Percentiles rank a stretch among this genome's conserved stretches.
Evolutionary conservation across 1,284 basidiomycete species (phyloP).

Genomic region (Ustilago hordei): DNA sequence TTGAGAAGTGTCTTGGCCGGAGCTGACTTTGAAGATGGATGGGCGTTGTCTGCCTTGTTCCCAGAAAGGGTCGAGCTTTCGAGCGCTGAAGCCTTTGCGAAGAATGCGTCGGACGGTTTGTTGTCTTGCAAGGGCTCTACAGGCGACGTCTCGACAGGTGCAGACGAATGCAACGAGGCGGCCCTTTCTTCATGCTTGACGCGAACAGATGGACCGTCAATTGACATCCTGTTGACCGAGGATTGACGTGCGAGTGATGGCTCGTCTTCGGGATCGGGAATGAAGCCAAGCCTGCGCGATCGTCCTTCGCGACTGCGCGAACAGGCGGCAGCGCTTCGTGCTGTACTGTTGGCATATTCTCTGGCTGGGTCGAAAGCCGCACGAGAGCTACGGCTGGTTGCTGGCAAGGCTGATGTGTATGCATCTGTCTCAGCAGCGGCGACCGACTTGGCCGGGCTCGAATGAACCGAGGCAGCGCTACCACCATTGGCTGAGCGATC

Average conservation of each 20-base stretch:
- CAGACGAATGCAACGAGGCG: slow-evolving; percentile 11
- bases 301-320: slow-evolving; percentile 21
- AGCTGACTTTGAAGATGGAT: slow-evolving; percentile 14
- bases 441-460: slow-evolving; percentile 33
- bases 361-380: slow-evolving; percentile 36
- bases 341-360: slow-evolving; percentile 14
- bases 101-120: background rate
- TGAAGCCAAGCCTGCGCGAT: slow-evolving; percentile 22
- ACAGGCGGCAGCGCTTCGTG: slow-evolving; percentile 1
- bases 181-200: slow-evolving; percentile 32
- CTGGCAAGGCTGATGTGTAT: slow-evolving; percentile 8
- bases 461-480: slow-evolving; percentile 19
- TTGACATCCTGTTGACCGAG: background rate
- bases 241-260: background rate
- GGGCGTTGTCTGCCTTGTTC: slow-evolving; percentile 13
- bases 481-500: slow-evolving; percentile 45
- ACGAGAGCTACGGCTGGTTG: slow-evolving; percentile 15
- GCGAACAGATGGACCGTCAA: slow-evolving; percentile 15
- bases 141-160: background rate
- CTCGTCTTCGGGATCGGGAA: slow-evolving; percentile 30
- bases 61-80: slow-evolving; percentile 8
- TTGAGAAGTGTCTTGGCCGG: slow-evolving; percentile 43
- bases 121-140: slow-evolving; percentile 2
- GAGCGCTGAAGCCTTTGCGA: background rate
- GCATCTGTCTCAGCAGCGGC: slow-evolving; percentile 12